Conservation (phyloP, 495 filamentous ascomycete genomes). For the Venustampulla echinocandica region DNA sequence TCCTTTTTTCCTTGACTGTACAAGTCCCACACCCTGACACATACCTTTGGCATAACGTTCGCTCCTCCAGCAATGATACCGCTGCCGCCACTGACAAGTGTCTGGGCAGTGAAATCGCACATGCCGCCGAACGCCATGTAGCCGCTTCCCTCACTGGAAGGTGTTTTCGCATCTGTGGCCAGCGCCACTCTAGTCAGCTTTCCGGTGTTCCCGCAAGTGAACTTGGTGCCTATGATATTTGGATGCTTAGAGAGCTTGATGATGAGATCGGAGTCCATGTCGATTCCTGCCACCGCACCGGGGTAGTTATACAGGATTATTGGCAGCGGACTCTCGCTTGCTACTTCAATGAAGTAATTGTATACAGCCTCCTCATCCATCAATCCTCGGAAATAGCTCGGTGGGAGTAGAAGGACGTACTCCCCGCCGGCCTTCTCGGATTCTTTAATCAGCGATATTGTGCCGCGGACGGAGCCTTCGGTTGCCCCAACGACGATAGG, state of each 20-base stretch:
- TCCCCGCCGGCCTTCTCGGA: conserved; percentile 64
- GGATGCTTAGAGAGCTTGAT: conserved; percentile 72
- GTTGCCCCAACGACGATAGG: conserved; percentile 75
- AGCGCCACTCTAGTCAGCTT: conserved; percentile 79
- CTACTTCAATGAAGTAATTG: conserved; percentile 68
- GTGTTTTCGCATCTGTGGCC: conserved; percentile 65
- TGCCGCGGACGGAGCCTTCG: conserved; percentile 69
- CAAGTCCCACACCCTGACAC: conserved; percentile 73
- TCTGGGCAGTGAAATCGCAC: conserved; percentile 81
- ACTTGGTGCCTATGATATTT: conserved; percentile 83
- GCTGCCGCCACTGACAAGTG: conserved; percentile 66
- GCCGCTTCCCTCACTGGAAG: conserved; percentile 51
- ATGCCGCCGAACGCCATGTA: conserved; percentile 88
- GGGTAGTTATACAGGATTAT: conserved; percentile 90
- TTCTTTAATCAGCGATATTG: conserved; percentile 64
- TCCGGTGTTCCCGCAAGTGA: conserved; percentile 84
- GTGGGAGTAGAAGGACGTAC: conserved; percentile 68
- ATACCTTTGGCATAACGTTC: conserved; percentile 77
- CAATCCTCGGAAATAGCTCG: conserved; percentile 72
- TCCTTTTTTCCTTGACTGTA: conserved; percentile 63
- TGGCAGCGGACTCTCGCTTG: conserved; percentile 64
- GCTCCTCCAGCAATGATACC: conserved; percentile 83
- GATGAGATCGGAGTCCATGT: conserved; percentile 84
- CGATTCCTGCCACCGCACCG: conserved; percentile 81
- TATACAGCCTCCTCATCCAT: conserved; percentile 71